phyloP scores from a whole-genome alignment of 1,139 yeast species.

The Hansenula sp. region DNA sequence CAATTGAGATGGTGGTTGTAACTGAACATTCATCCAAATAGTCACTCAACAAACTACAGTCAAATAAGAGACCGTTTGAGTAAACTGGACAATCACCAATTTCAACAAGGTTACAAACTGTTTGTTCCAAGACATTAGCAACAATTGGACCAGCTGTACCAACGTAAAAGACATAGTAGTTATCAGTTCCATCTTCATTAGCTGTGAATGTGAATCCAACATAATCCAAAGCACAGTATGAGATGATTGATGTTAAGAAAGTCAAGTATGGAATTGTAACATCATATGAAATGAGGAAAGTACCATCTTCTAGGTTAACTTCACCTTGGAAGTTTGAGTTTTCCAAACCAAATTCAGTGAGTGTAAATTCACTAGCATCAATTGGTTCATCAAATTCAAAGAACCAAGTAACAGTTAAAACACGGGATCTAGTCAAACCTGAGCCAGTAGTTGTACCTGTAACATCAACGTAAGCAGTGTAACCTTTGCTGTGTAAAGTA shows the following conservation, averaged over 20 bases:
- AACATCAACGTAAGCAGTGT: slow-evolving; percentile 5
- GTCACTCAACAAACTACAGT: slow-evolving; percentile 2
- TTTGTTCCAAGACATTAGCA: neutral
- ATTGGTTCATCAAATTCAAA: slow-evolving; percentile 11
- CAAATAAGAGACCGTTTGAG: slow-evolving; percentile 5
- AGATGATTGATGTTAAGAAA: slow-evolving; percentile 1
- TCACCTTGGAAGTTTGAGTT: slow-evolving; percentile 7
- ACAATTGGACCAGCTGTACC: slow-evolving; percentile 7
- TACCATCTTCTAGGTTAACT: slow-evolving; percentile 14
- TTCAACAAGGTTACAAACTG: neutral
- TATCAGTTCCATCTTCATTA: neutral
- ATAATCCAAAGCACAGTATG: slow-evolving; percentile 12
- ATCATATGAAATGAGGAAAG: slow-evolving; percentile 7
- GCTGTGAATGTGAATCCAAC: slow-evolving; percentile 8
- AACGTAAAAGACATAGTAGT: slow-evolving; percentile 11
- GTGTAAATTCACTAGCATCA: slow-evolving; percentile 10
- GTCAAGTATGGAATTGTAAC: slow-evolving; percentile 4
- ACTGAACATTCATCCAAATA: slow-evolving; percentile 16
- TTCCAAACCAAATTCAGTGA: slow-evolving; percentile 6
- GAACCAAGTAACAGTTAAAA: slow-evolving; percentile 13
- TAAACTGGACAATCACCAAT: slow-evolving; percentile 6
- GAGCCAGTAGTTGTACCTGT: slow-evolving; percentile 3
- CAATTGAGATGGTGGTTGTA: slow-evolving; percentile 8
- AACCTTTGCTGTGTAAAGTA: slow-evolving; percentile 7
- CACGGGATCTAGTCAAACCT: neutral